Conservation (phyloP, 2,329 filamentous ascomycete species). For the Verticillium dahliae region DNA sequence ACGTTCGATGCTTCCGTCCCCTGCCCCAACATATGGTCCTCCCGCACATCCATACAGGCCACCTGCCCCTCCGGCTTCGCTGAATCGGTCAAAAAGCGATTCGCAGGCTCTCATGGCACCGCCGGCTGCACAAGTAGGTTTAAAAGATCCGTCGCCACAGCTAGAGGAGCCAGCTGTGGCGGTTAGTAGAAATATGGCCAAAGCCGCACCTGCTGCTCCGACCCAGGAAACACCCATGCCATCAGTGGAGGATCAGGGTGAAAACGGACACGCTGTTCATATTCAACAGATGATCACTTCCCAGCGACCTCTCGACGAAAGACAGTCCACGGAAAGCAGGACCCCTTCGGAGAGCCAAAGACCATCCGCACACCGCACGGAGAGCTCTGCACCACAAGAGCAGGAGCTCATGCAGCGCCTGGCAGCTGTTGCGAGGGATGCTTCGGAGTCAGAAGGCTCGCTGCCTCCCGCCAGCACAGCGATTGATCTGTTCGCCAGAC, state of each 20-base stretch:
- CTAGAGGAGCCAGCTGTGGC: conserved; percentile 13
- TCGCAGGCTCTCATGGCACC: neutral
- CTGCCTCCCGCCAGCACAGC: neutral
- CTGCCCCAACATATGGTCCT: conserved; percentile 4
- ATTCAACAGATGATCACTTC: neutral
- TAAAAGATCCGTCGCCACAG: conserved; percentile 14
- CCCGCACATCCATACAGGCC: neutral
- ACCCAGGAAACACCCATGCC: neutral
- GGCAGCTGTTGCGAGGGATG: neutral
- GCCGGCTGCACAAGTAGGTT: neutral
- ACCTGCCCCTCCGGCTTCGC: neutral
- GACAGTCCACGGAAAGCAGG: neutral
- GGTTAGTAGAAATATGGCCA: conserved; percentile 5
- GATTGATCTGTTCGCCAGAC: neutral
- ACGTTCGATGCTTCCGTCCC: neutral
- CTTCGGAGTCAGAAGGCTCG: neutral
- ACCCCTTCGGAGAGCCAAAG: neutral
- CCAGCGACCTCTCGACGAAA: neutral
- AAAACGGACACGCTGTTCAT: neutral
- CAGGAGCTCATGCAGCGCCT: neutral
- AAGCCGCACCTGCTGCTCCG: conserved; percentile 5
- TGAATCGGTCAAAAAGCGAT: conserved; percentile 1
- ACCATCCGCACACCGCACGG: neutral
- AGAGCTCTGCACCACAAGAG: neutral
- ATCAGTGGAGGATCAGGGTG: neutral